These are phyloP conservation scores for Actinomucor elegans DNA, from an alignment of 371 early-diverging fungal species.

Conservation along the genomic window DNA sequence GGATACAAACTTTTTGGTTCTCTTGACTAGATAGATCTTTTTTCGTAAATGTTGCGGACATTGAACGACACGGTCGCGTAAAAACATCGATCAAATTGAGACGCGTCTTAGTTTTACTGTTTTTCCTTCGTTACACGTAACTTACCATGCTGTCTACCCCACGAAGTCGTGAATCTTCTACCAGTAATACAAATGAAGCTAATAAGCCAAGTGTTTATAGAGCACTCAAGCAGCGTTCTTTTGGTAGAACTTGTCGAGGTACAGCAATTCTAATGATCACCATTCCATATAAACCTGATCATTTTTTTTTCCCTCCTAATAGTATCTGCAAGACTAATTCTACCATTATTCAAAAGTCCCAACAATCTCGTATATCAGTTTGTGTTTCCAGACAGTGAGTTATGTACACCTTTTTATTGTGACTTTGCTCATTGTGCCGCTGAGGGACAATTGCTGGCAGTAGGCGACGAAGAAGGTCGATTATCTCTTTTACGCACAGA, in stretches of 20 bases:
- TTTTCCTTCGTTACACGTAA: too few species aligned
- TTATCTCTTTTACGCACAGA: slow-evolving; percentile 54
- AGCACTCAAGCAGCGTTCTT: not conserved
- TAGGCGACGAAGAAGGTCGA: slow-evolving; percentile 68
- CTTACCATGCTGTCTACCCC: too few species aligned
- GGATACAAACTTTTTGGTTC: too few species aligned
- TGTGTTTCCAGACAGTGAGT: slow-evolving; percentile 15
- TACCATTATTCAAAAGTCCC: slow-evolving; percentile 7
- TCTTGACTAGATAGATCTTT: too few species aligned
- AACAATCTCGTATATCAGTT: slow-evolving; percentile 15
- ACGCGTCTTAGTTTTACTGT: too few species aligned
- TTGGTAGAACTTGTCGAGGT: slow-evolving; percentile 4
- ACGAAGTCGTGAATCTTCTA: too few species aligned
- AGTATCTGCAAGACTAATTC: slow-evolving; percentile 13
- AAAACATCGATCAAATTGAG: too few species aligned
- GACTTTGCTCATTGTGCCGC: slow-evolving; percentile 15
- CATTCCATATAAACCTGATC: not conserved
- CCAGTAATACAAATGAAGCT: too few species aligned
- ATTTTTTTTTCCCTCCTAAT: not conserved
- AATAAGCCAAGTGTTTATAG: not conserved
- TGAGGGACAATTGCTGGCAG: slow-evolving; percentile 55
- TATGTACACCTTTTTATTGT: slow-evolving; percentile 14
- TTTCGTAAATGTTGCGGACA: too few species aligned
- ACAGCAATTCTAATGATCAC: not conserved
- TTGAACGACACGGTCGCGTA: too few species aligned